Conservation (phyloP, 2,329 filamentous ascomycete species). For the Ceratocystis huliohia region DNA sequence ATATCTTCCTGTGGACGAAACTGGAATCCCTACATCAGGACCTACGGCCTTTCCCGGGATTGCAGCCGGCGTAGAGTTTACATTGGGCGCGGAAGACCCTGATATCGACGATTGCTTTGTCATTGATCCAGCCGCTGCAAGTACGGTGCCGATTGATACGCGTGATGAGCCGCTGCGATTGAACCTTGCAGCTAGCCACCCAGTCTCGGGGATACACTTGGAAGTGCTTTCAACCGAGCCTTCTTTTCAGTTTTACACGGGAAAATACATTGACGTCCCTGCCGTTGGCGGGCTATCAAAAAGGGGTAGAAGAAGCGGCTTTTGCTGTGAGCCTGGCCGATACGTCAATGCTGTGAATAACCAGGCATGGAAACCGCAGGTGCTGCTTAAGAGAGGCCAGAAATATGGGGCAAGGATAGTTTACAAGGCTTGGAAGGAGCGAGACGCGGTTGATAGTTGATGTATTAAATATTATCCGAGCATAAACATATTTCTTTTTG, state of each 20-base stretch:
- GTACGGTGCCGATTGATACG: slow-evolving; percentile 51
- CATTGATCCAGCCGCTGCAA: slow-evolving; percentile 40
- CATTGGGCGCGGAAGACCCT: slow-evolving; percentile 56
- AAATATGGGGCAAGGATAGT: slow-evolving; percentile 70
- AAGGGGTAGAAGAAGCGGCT: slow-evolving; percentile 56
- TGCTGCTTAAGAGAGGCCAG: slow-evolving; percentile 71
- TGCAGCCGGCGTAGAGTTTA: slow-evolving; percentile 54
- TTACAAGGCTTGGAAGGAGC: slow-evolving; percentile 73
- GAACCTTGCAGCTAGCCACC: slow-evolving; percentile 61
- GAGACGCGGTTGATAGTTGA: slow-evolving; percentile 20
- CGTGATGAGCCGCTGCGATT: slow-evolving; percentile 47
- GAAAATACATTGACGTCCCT: slow-evolving; percentile 68
- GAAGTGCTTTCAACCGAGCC: slow-evolving; percentile 87
- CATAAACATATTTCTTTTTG: neutral
- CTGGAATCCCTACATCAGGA: slow-evolving; percentile 59
- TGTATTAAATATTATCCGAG: slow-evolving; percentile 6
- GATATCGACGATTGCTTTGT: slow-evolving; percentile 88
- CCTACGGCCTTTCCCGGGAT: slow-evolving; percentile 54
- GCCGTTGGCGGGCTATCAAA: slow-evolving; percentile 49
- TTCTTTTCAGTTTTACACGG: slow-evolving; percentile 94
- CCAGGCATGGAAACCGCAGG: slow-evolving; percentile 65
- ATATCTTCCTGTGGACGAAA: slow-evolving; percentile 62
- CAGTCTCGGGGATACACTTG: slow-evolving; percentile 61
- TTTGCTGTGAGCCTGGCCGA: slow-evolving; percentile 84
- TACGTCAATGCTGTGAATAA: slow-evolving; percentile 83